These are phyloP conservation scores for Aspergillus fumigatus DNA, from an alignment of 2,329 filamentous ascomycete genomes.

Conservation along the genomic window DNA sequence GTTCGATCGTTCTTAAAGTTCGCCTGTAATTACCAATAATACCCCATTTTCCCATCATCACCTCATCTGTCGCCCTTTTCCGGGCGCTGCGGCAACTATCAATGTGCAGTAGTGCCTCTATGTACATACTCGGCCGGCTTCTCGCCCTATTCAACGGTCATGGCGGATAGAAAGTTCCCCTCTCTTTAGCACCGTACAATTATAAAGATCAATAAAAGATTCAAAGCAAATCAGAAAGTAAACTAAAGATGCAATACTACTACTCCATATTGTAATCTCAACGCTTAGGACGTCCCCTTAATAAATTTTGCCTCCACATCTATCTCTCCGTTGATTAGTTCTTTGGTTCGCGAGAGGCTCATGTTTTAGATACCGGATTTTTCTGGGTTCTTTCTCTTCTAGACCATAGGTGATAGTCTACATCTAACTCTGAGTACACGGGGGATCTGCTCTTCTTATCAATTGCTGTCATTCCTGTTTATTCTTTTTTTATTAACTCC, in stretches of 20 bases:
- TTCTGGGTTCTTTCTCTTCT: neutral
- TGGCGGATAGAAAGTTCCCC: neutral
- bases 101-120: constrained; percentile 3
- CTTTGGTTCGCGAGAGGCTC: constrained; percentile 3
- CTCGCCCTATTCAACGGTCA: neutral
- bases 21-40: constrained; percentile 16
- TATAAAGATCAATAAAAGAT: neutral
- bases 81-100: constrained; percentile 17
- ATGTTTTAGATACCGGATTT: neutral
- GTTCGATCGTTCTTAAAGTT: constrained; percentile 25
- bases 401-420: neutral
- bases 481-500: constrained; percentile 4
- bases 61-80: constrained; percentile 6
- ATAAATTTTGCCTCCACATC: neutral
- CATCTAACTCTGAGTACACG: constrained; percentile 12
- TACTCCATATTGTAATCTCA: constrained; percentile 1
- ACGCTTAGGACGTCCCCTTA: constrained; percentile 7
- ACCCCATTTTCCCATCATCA: constrained; percentile 8
- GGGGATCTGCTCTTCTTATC: constrained; percentile 8
- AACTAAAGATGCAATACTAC: neutral
- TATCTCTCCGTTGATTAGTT: neutral
- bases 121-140: neutral
- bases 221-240: constrained; percentile 2
- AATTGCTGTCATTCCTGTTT: constrained; percentile 8
- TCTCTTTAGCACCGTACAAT: neutral